Evolutionary conservation across 768 basidiomycete species (phyloP).

Genomic region (Amanita rimosa): DNA sequence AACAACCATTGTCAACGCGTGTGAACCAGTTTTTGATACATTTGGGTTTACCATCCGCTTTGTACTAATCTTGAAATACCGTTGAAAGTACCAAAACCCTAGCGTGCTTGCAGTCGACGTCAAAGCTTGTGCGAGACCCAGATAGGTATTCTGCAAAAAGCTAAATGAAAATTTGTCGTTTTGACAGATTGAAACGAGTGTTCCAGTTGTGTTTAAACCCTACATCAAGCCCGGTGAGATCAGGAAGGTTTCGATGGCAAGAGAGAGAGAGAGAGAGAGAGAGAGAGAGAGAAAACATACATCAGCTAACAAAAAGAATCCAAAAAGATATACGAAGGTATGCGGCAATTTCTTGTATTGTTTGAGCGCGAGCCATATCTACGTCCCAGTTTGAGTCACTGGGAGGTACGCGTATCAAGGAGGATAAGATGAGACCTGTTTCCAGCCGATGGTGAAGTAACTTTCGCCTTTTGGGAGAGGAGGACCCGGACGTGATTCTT

Average conservation of each 20-base stretch:
- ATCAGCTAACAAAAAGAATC: slow-evolving; percentile 73
- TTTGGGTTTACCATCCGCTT: slow-evolving; percentile 57
- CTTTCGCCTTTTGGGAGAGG: slow-evolving; percentile 63
- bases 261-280: too few relatives aligned
- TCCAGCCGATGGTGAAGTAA: slow-evolving; percentile 80
- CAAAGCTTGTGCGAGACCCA: slow-evolving; percentile 64
- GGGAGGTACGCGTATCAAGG: neutral
- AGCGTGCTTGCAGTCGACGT: slow-evolving; percentile 64
- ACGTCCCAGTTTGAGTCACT: neutral
- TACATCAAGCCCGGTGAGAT: slow-evolving; percentile 15
- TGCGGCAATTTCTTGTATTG: slow-evolving; percentile 71
- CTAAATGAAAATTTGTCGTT: slow-evolving; percentile 76
- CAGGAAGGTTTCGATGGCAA: neutral
- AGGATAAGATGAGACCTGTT: slow-evolving; percentile 36
- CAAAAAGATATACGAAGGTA: slow-evolving; percentile 71
- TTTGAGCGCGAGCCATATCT: slow-evolving; percentile 71
- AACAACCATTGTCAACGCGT: neutral
- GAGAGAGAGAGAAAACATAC: slow-evolving; percentile 23
- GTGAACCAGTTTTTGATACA: neutral
- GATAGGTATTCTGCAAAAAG: slow-evolving; percentile 72
- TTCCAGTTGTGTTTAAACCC: slow-evolving; percentile 76
- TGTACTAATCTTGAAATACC: slow-evolving; percentile 65
- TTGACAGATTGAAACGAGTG: slow-evolving; percentile 65
- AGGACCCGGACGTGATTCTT: slow-evolving; percentile 77
- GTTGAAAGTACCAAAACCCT: slow-evolving; percentile 79